A percentile compares a stretch with the other conserved stretches of the same genome.
These are phyloP conservation scores for Thelonectria rubi DNA, from an alignment of 2,329 filamentous ascomycete species.

Conservation along the genomic window DNA sequence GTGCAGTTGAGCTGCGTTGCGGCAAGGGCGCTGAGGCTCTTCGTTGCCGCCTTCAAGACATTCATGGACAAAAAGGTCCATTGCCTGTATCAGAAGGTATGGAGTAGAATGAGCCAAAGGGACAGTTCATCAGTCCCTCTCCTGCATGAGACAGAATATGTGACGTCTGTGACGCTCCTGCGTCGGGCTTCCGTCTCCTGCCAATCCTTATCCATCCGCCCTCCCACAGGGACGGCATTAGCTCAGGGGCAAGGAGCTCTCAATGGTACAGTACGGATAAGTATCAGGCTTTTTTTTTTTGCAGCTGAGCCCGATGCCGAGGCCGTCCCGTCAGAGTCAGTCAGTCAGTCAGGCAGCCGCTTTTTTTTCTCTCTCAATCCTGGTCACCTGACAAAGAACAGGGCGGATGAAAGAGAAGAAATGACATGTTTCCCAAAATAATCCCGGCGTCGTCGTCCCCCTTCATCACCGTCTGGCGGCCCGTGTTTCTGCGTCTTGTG, in stretches of 20 bases:
- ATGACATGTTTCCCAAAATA: background rate
- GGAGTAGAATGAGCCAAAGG: no score
- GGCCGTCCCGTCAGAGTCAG: no score
- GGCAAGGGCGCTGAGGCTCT: slow-evolving; percentile 15
- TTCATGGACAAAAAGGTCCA: background rate
- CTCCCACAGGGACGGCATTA: background rate
- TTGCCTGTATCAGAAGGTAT: no score
- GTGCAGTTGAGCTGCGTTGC: slow-evolving; percentile 6
- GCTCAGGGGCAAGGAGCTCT: slow-evolving; percentile 8
- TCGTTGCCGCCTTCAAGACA: background rate
- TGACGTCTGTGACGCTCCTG: slow-evolving; percentile 25
- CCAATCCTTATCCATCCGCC: slow-evolving; percentile 1
- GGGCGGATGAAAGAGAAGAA: background rate
- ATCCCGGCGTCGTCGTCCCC: slow-evolving; percentile 2
- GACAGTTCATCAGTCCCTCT: background rate
- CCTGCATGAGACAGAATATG: slow-evolving; percentile 14
- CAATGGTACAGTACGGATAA: background rate
- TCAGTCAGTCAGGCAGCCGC: slow-evolving; percentile 1
- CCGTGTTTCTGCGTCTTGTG: slow-evolving; percentile 6
- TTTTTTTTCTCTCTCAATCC: background rate
- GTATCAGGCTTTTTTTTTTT: slow-evolving; percentile 5
- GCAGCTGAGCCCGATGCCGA: background rate
- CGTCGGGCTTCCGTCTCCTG: slow-evolving; percentile 24
- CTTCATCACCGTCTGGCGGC: background rate
- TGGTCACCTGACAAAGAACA: background rate